These are phyloP conservation scores for Xylariomycetidae sp. DNA, from an alignment of 2,329 filamentous ascomycete genomes.

Conservation along the genomic window DNA sequence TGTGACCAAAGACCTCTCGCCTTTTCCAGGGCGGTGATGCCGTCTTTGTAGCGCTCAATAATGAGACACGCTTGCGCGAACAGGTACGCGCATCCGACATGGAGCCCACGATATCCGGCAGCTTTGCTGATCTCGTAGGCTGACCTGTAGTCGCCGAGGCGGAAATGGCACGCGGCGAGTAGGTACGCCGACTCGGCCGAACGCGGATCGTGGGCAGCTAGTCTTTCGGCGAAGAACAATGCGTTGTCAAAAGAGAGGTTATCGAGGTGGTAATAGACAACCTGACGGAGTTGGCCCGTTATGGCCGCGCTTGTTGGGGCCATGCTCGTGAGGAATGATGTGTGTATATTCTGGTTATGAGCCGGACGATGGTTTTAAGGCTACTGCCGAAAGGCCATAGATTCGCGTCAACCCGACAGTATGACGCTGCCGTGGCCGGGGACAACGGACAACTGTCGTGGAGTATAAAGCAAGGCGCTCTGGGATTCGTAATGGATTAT, in stretches of 20 bases:
- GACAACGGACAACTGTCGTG: conserved; percentile 1
- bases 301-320: conserved; percentile 46
- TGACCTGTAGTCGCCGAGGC: conserved; percentile 74
- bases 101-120: conserved; percentile 61
- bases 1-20: conserved; percentile 68
- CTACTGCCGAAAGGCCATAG: conserved; percentile 31
- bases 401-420: conserved; percentile 10
- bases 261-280: conserved; percentile 70
- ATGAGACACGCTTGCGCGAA: conserved; percentile 85
- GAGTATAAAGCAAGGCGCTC: too few species aligned
- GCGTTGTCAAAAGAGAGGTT: conserved; percentile 86
- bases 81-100: conserved; percentile 84
- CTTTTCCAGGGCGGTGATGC: conserved; percentile 78
- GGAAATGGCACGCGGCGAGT: conserved; percentile 76
- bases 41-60: conserved; percentile 73
- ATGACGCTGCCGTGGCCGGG: conserved; percentile 1
- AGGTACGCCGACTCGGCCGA: conserved; percentile 78
- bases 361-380: too few species aligned
- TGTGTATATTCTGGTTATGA: too few species aligned
- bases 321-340: conserved; percentile 35
- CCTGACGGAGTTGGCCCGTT: conserved; percentile 49
- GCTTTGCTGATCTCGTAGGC: conserved; percentile 78
- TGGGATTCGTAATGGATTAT: too few species aligned
- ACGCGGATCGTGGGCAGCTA: conserved; percentile 76
- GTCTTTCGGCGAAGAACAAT: conserved; percentile 84